Conservation (phyloP, 805 yeast genomes). For the Nakazawaea wyomingensis region DNA sequence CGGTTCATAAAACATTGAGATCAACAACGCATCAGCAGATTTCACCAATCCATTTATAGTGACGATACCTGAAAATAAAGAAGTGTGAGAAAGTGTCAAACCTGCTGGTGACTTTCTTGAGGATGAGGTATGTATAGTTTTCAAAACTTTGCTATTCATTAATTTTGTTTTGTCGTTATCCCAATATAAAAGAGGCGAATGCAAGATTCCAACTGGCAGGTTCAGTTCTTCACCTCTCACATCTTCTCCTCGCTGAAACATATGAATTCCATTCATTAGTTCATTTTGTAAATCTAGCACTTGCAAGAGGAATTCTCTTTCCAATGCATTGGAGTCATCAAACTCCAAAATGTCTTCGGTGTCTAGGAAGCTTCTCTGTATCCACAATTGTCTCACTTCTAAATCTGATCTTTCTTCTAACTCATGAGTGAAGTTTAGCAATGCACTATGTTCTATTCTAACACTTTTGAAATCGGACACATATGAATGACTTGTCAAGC, state of each 20-base stretch:
- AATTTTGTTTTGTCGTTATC: slow-evolving; percentile 25
- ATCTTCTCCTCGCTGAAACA: slow-evolving; percentile 2
- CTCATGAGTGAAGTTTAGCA: slow-evolving; percentile 10
- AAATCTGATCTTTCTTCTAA: slow-evolving; percentile 17
- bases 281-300: slow-evolving; percentile 29
- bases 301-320: slow-evolving; percentile 30
- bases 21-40: slow-evolving; percentile 34
- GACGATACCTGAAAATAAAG: slow-evolving; percentile 32
- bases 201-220: slow-evolving; percentile 19
- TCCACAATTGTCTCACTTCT: slow-evolving; percentile 29
- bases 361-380: slow-evolving; percentile 22
- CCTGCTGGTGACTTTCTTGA: slow-evolving; percentile 19
- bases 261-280: slow-evolving; percentile 22
- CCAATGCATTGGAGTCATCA: slow-evolving; percentile 24
- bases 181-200: slow-evolving; percentile 43
- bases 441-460: slow-evolving; percentile 4
- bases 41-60: slow-evolving; percentile 39
- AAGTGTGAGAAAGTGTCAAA: slow-evolving; percentile 21
- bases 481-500: slow-evolving; percentile 11
- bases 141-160: slow-evolving; percentile 29
- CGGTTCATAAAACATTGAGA: slow-evolving; percentile 27
- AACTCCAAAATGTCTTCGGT: slow-evolving; percentile 15
- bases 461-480: slow-evolving; percentile 16
- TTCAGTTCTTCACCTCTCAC: background rate
- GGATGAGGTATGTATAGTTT: slow-evolving; percentile 30